Percentiles rank a stretch among this genome's conserved stretches.
phyloP scores from a whole-genome alignment of 1,284 basidiomycete genomes.

The Trametes sp. region DNA sequence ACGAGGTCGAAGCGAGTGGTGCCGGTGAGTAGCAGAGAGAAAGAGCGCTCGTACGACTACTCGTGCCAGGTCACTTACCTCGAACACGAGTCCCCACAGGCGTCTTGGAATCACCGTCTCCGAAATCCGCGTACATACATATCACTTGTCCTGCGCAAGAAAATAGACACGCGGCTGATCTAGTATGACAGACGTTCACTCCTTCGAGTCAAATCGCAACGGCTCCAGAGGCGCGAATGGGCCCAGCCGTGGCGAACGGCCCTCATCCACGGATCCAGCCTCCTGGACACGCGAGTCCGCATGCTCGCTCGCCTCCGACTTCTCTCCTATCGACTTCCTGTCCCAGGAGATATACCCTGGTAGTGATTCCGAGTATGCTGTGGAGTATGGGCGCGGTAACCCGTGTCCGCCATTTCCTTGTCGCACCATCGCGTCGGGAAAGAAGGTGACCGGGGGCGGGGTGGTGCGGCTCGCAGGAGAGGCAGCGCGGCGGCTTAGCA shows the following conservation, averaged over 20 bases:
- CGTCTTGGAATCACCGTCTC: too few species aligned
- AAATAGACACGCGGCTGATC: too few species aligned
- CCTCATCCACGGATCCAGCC: slow-evolving; percentile 5
- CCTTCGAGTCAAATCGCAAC: slow-evolving; percentile 5
- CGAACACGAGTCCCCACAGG: too few species aligned
- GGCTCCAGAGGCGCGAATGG: slow-evolving; percentile 5
- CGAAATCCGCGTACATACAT: too few species aligned
- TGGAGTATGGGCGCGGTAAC: background rate
- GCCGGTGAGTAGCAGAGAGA: too few species aligned
- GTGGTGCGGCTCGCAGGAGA: background rate
- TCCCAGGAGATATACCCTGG: background rate
- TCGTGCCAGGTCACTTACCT: too few species aligned
- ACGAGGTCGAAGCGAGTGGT: too few species aligned
- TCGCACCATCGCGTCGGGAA: slow-evolving; percentile 7
- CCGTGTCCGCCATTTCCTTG: background rate
- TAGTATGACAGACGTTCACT: too few species aligned
- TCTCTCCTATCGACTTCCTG: background rate
- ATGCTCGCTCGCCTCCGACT: background rate
- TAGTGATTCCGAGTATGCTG: background rate
- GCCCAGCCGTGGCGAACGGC: too few species aligned
- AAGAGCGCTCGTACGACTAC: too few species aligned
- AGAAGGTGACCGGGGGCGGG: background rate
- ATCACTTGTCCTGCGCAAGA: background rate
- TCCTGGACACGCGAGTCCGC: slow-evolving; percentile 8
- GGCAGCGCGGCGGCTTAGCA: background rate